Base-by-base conservation (phyloP, 257 asterid genomes). In the Rhazya stricta region DNA sequence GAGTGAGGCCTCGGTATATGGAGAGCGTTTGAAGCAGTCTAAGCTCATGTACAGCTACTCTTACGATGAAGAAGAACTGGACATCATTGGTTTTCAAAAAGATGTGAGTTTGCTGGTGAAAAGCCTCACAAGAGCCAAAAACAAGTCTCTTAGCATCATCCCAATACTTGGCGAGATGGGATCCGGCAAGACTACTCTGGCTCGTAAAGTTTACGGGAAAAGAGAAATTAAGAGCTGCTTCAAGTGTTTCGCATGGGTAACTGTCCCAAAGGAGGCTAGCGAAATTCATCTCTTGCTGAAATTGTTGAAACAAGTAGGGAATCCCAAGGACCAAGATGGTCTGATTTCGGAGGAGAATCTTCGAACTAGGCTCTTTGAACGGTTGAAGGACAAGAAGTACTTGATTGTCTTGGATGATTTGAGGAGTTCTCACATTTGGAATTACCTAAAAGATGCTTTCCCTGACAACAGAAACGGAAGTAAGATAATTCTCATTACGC, bases 131-230 rank as follows among this genome's bases (percentile, higher is more conserved):
- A n/a, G n/a, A n/a, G n/a, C n/a, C n/a, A n/a, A n/a, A n/a, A n/a
- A n/a, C n/a, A n/a, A n/a, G n/a, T n/a, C n/a, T n/a, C n/a, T n/a
- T n/a, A n/a, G 3, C 48, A 45, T 80, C 43, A n/a, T 83, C 65
- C 9, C 76, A 23, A 73, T 83, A 75, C 25, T 51, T n/a, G 87
- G 87, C 29, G n/a, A 58, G 18, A 43, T n/a, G 73, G 87, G 87
- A 41, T 83, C 83, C 0, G 87, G 87, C 74, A 83, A 78, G 81
- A 80, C 87, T 29, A 78, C 85, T 25, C 76, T 83, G 67, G 84
- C 85, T 53, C 79, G 80, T 53, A 77, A 79, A 12, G 74, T 81
- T 45, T 76, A 69, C 19, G 69, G 78, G 23, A 72, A 41, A 50
- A 76, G 74, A 45, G 21, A 0, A 25, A 72, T 80, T 30, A 78